Percentiles rank a stretch among this genome's conserved stretches.
These are phyloP conservation scores for Williopsis jadinii DNA, from an alignment of 1,139 yeast species.

Conservation along the genomic window DNA sequence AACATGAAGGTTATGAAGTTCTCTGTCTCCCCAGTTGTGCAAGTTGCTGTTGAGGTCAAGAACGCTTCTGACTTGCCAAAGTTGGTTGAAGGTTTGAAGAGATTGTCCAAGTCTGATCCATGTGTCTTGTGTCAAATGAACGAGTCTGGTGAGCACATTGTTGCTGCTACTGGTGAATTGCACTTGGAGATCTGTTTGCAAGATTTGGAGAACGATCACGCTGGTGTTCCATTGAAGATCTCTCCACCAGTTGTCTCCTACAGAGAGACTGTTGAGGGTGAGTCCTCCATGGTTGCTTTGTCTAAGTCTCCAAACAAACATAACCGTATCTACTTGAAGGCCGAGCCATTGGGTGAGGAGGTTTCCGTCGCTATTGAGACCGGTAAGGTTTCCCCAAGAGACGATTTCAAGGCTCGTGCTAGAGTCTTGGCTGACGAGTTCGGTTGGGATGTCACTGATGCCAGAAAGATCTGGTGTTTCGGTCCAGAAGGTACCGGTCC, in stretches of 20 bases:
- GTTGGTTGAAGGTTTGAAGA: slow-evolving; percentile 69
- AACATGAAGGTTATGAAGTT: slow-evolving; percentile 64
- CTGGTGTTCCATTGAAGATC: slow-evolving; percentile 78
- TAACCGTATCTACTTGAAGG: slow-evolving; percentile 39
- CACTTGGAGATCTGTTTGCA: slow-evolving; percentile 88
- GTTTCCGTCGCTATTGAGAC: slow-evolving; percentile 22
- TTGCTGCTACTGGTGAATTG: slow-evolving; percentile 91
- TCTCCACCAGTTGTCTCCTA: slow-evolving; percentile 95
- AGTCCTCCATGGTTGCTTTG: slow-evolving; percentile 38
- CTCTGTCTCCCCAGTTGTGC: slow-evolving; percentile 78
- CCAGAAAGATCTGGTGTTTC: slow-evolving; percentile 78
- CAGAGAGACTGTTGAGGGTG: slow-evolving; percentile 67
- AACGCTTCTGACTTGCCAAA: slow-evolving; percentile 74
- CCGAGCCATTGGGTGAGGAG: slow-evolving; percentile 41
- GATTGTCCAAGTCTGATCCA: slow-evolving; percentile 85
- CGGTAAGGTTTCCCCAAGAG: slow-evolving; percentile 55
- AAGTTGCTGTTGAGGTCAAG: slow-evolving; percentile 90
- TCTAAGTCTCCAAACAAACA: slow-evolving; percentile 39
- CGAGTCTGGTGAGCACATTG: slow-evolving; percentile 85
- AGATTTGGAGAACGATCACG: slow-evolving; percentile 85
- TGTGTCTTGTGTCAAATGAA: slow-evolving; percentile 82
- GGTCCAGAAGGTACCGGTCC: slow-evolving; percentile 79
- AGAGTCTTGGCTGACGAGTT: slow-evolving; percentile 97
- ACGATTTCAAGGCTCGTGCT: slow-evolving; percentile 98
- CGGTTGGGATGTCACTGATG: slow-evolving; percentile 99